A percentile compares a stretch with the other conserved stretches of the same genome.
Evolutionary conservation across 768 basidiomycete genomes (phyloP).

Genomic region (Mycena alexandri): DNA sequence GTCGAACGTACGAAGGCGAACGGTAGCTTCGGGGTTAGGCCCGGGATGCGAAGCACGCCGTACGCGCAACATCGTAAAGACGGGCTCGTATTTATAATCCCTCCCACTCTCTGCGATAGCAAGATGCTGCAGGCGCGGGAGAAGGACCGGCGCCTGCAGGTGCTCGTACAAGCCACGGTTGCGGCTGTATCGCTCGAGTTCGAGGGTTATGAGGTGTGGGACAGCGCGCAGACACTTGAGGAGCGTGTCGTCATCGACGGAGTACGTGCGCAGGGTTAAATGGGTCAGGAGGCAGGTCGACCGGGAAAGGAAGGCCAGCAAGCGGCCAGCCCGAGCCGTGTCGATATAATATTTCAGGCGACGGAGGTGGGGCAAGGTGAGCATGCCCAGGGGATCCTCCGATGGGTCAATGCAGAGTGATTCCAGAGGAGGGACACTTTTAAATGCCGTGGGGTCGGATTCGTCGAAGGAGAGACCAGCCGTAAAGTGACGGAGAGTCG

Average conservation of each 20-base stretch:
- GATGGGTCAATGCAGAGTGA: not conserved
- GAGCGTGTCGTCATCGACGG: not conserved
- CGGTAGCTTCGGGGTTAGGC: not conserved
- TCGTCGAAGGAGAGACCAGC: not conserved
- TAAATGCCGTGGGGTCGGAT: not conserved
- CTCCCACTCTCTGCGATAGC: not conserved
- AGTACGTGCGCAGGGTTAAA: not conserved
- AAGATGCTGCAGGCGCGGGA: constrained; percentile 1
- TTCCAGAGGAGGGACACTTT: constrained; percentile 4
- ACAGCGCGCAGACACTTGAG: constrained; percentile 2
- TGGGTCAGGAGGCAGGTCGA: not conserved
- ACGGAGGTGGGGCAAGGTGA: constrained; percentile 7
- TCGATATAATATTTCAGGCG: not conserved
- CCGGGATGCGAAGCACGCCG: not conserved
- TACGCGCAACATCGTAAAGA: constrained; percentile 1
- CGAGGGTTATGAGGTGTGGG: constrained; percentile 3
- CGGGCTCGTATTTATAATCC: not conserved
- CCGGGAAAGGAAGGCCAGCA: constrained; percentile 9
- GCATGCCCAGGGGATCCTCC: not conserved
- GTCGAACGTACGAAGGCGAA: not conserved
- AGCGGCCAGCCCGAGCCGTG: not conserved
- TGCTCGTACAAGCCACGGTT: not conserved
- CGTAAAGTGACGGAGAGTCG: not conserved
- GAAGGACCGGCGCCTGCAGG: not conserved
- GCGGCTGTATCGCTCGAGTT: not conserved